These are phyloP conservation scores for Sergeia podlipaevii DNA, from an alignment of 208 protist genomes.

Conservation along the genomic window DNA sequence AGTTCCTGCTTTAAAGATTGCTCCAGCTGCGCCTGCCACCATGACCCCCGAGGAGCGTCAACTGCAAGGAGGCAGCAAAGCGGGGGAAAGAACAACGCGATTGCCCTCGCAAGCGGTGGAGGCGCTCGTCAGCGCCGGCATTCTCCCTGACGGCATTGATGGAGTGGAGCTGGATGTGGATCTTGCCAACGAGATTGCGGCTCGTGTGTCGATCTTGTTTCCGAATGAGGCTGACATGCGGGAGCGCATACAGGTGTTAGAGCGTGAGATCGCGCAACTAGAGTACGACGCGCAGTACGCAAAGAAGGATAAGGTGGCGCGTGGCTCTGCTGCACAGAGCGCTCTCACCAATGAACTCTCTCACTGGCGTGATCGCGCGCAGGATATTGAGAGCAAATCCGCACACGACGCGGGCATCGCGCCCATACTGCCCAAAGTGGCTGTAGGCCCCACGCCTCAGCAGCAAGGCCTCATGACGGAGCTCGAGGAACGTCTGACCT, in stretches of 20 bases:
- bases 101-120: conserved; percentile 53
- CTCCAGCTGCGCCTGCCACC: conserved; percentile 4
- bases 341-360: conserved; percentile 65
- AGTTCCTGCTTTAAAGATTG: conserved; percentile 35
- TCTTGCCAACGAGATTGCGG: conserved; percentile 79
- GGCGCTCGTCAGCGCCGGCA: conserved; percentile 55
- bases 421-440: conserved; percentile 28
- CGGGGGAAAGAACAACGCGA: conserved; percentile 20
- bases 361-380: conserved; percentile 62
- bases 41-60: conserved; percentile 1
- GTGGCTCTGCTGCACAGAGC: conserved; percentile 49
- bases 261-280: conserved; percentile 67
- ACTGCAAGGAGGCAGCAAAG: not conserved
- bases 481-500: conserved; percentile 46
- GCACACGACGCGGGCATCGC: conserved; percentile 78
- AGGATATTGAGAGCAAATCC: conserved; percentile 62
- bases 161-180: conserved; percentile 73
- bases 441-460: conserved; percentile 10
- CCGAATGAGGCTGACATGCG: conserved; percentile 55
- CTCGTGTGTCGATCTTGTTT: conserved; percentile 66
- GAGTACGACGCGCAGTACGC: conserved; percentile 87
- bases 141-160: conserved; percentile 39
- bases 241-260: conserved; percentile 50
- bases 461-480: conserved; percentile 45
- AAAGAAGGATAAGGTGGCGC: conserved; percentile 64